Evolutionary conservation across 345 rosid genomes (phyloP), one percentile per base, ranked within the genome.

Genomic region (Euphorbia peplus): DNA sequence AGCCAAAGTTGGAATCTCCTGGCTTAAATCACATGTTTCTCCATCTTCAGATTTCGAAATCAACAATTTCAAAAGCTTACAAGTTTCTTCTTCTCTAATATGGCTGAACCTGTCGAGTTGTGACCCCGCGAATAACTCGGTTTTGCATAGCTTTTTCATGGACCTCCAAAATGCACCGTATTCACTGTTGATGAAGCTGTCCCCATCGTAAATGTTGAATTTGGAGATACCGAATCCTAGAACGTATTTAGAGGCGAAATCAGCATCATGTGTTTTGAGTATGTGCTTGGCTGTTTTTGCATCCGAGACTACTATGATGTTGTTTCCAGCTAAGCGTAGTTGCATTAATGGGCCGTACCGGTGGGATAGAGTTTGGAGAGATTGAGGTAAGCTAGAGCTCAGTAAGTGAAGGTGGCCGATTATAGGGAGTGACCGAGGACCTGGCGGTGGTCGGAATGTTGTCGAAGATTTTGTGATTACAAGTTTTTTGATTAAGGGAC

Each of bases 141-240:
- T 83, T 76, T 72, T 79, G 81, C 90, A 85, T n/a, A 91, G 80
- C 51, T 84, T 82, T 66, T 82, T 87, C 89, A 88, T 87, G 77
- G 88, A 88, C 69, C 80, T 72, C 97, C 95, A 91, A 15, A 85
- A 84, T 8, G 79, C 13, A n/a, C 95, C 95, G 25, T 85, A 84
- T 21, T 84, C 87, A 2, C 80, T 83, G 19, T 72, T 85, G 30
- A 82, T 68, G 73, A 90, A 90, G 65, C 83, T 89, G 5, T 83
- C 28, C 8, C 83, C 84, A 64, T 74, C 73, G 56, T 88, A 90
- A 12, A 85, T 81, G 66, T 81, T 81, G 73, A 83, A 78, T 51
- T 83, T 78, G 0, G 81, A 59, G 12, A 90, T 84, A 44, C 85
- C 87, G 50, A 84, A 76, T 1, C 82, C 90, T 8, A 68, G 66